Percentiles rank a stretch among this genome's conserved stretches.
Evolutionary conservation across 2,329 filamentous ascomycete species (phyloP).

Genomic region (Colletotrichum sp.): DNA sequence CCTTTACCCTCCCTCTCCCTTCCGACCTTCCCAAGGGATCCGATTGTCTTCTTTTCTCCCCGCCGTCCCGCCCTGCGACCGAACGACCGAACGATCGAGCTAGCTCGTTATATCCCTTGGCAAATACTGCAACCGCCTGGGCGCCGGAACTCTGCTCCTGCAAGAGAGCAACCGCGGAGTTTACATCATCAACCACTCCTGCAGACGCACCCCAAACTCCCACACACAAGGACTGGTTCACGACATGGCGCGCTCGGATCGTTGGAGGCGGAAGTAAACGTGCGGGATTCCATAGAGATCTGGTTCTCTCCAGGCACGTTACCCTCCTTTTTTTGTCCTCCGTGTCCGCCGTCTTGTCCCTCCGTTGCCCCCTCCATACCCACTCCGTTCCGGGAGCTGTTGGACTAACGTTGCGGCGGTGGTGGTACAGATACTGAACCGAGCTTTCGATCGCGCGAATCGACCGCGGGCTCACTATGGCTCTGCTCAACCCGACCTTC

Average conservation of each 20-base stretch:
- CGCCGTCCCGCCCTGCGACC: neutral
- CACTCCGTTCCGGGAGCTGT: neutral
- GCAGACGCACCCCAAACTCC: neutral
- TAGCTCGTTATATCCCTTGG: neutral
- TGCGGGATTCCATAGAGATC: slow-evolving; percentile 17
- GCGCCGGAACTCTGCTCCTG: slow-evolving; percentile 14
- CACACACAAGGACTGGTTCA: neutral
- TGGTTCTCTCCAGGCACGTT: slow-evolving; percentile 16
- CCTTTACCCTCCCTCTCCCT: neutral
- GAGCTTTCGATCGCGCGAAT: neutral
- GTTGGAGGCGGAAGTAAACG: slow-evolving; percentile 20
- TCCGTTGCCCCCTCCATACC: neutral
- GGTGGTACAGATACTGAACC: slow-evolving; percentile 15
- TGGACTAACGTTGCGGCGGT: neutral
- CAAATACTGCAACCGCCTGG: neutral
- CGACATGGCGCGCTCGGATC: slow-evolving; percentile 22
- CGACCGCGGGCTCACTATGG: slow-evolving; percentile 51
- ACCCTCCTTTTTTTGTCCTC: neutral
- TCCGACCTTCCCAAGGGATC: slow-evolving; percentile 9
- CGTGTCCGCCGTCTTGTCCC: neutral
- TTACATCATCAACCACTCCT: neutral
- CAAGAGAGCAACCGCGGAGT: neutral
- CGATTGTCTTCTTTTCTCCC: neutral
- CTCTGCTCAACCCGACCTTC: slow-evolving; percentile 77
- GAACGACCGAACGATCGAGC: neutral